Evolutionary conservation across 2,329 filamentous ascomycete genomes (phyloP).

Genomic region (Cladosporium oxysporum): DNA sequence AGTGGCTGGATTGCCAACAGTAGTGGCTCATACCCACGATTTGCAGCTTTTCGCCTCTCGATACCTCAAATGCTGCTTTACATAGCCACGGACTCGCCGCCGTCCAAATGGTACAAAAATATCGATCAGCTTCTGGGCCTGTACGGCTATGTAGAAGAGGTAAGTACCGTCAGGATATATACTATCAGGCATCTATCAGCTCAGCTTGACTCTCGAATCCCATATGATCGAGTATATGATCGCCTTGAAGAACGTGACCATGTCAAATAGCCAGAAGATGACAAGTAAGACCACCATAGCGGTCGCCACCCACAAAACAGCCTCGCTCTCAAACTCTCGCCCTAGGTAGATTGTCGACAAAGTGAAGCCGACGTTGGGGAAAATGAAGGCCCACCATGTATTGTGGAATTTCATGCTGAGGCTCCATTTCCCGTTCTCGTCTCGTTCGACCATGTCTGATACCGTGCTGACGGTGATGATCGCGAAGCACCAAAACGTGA

Average conservation of each 20-base stretch:
- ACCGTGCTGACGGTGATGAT: slow-evolving; percentile 28
- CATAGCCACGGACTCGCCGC: not conserved
- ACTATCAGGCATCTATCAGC: not conserved
- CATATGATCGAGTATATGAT: slow-evolving; percentile 49
- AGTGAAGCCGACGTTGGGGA: slow-evolving; percentile 66
- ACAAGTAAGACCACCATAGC: slow-evolving; percentile 60
- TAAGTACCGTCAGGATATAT: too few relatives aligned
- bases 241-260: slow-evolving; percentile 53
- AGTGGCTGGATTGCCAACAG: not conserved
- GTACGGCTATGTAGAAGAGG: not conserved
- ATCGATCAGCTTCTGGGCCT: not conserved
- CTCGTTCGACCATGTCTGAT: slow-evolving; percentile 18
- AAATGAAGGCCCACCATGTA: slow-evolving; percentile 64
- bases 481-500: slow-evolving; percentile 51
- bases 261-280: slow-evolving; percentile 54
- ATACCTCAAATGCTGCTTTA: not conserved
- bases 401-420: slow-evolving; percentile 42
- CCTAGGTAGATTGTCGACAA: slow-evolving; percentile 61
- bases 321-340: slow-evolving; percentile 50
- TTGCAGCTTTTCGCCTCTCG: not conserved
- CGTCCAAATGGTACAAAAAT: not conserved
- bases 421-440: not conserved
- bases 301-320: slow-evolving; percentile 55
- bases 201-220: slow-evolving; percentile 10
- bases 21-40: not conserved